These are phyloP conservation scores for Salix brachista DNA, from an alignment of 345 rosid genomes.

Conservation along the genomic window DNA sequence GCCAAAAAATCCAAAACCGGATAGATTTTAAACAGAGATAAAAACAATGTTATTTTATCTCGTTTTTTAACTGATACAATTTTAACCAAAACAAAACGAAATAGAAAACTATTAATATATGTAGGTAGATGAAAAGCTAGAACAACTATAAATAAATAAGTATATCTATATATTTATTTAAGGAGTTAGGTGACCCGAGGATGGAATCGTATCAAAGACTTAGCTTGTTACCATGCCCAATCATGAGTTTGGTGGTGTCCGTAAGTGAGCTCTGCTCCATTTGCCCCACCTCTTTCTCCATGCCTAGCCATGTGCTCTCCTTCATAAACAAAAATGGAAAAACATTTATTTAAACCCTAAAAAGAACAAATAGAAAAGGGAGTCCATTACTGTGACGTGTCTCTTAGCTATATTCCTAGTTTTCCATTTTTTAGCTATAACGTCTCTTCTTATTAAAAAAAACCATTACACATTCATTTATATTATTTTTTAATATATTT, in stretches of 20 bases:
- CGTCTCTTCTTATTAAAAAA: neutral
- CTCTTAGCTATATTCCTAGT: too few species aligned
- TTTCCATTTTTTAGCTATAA: neutral
- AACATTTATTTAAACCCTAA: neutral
- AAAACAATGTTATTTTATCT: too few species aligned
- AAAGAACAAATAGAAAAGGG: neutral
- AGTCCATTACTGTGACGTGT: neutral
- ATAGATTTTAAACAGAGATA: too few species aligned
- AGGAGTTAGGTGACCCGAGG: neutral
- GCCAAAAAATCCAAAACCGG: too few species aligned
- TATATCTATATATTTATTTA: neutral
- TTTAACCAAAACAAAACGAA: too few species aligned
- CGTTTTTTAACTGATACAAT: too few species aligned
- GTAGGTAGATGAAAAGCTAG: neutral
- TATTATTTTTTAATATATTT: too few species aligned
- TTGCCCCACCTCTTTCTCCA: constrained; percentile 19
- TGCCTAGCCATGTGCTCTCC: constrained; percentile 34
- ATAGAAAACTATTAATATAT: too few species aligned
- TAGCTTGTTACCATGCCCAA: constrained; percentile 29
- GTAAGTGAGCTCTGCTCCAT: neutral
- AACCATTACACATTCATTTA: too few species aligned
- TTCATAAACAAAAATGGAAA: neutral
- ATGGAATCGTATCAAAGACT: constrained; percentile 13
- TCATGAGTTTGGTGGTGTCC: constrained; percentile 41
- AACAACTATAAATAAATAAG: neutral